Base-by-base conservation (phyloP, 2,329 filamentous ascomycete genomes). In the Colletotrichum camelliae region DNA sequence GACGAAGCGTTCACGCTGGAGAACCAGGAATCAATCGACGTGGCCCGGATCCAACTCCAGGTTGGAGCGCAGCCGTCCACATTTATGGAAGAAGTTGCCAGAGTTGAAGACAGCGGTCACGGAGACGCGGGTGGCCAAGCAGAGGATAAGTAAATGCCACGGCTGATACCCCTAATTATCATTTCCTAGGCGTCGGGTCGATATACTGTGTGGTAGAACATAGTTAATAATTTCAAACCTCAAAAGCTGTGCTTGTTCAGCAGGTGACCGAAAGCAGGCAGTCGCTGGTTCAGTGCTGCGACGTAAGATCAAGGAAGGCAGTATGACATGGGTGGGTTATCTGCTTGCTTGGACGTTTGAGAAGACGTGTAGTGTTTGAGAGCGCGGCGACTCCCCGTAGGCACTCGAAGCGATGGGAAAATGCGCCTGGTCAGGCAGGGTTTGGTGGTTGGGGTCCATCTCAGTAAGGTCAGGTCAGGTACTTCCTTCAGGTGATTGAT, bases 21-120 rank as follows among this genome's bases (percentile, higher is more conserved):
- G 18, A 58, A 27, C 21, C 68, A 77, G 39, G 61, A 73, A 58
- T 73, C 76, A 58, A 72, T 67, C 16, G 77, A 78, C 35, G 77
- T 75, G 67, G 77, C 71, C 18, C 67, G 71, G 16, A 74, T 78
- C 13, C 74, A 77, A n/a, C 55, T 78, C 43, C 31, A 75, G 65
- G 61, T 64, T 10, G 64, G 58, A n/a, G 48, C 33, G 35, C 64
- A 62, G 37, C 55, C 48, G 31, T 37, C 10, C n/a, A 67, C 16
- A 16, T 58, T 60, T 21, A 55, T 37, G 13, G 21, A 27, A 37
- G 61, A 57, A 13, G 21, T 12, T 52, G 39, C 35, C 27, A 29
- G 55, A n/a, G 48, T 29, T 15, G 16, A 39, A 16, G 8, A 70
- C 21, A 31, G 62, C 16, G 39, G 10, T 37, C 43, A 57, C 13